Base-by-base conservation (phyloP, 2,329 filamentous ascomycete species). In the Trichoderma brevicompactum region DNA sequence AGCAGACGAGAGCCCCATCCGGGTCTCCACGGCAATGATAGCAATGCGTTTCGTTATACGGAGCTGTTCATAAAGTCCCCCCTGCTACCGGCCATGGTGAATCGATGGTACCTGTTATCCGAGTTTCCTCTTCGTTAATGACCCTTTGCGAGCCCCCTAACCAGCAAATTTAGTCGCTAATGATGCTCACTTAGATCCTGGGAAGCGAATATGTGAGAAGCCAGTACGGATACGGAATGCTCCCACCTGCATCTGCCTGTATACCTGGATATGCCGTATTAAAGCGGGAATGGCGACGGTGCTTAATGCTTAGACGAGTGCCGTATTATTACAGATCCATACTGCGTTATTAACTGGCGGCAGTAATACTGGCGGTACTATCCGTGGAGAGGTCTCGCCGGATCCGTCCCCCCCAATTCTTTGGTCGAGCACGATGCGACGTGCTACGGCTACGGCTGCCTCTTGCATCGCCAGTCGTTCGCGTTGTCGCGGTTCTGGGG, bases 341-440 rank as follows among this genome's bases (percentile, higher is more conserved):
- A 23, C 17, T 63, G 59, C 59, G 59, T 63, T 53, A 63, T 63
- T 63, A 63, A 63, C 40, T 63, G 59, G 59, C 58, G 36, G 36
- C 13, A 41, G 36, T 52, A 38, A 41, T 41, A 15, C 36, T 55
- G 36, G 36, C 36, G 17, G 52, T 23, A 41, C 34, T n/a, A 36
- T 50, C 19, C 38, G 19, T 34, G 15, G 8, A 43, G 58, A 43
- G 19, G 48, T 36, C 40, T 61, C 12, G 48, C 58, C 58, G 46
- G 58, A 52, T 52, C 34, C 58, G 23, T 60, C 56, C 40, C n/a
- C 17, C 19, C 19, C 9, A 10, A 34, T 28, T 40, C 6, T 32
- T 50, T 46, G 23, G n/a, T 13, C 28, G n/a, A 48, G n/a, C 40
- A 34, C 48, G 48, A 50, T 50, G n/a, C 48, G 28, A 50, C 13